phyloP scores from a whole-genome alignment of 768 basidiomycete genomes.

The Thelephora ganbajun region DNA sequence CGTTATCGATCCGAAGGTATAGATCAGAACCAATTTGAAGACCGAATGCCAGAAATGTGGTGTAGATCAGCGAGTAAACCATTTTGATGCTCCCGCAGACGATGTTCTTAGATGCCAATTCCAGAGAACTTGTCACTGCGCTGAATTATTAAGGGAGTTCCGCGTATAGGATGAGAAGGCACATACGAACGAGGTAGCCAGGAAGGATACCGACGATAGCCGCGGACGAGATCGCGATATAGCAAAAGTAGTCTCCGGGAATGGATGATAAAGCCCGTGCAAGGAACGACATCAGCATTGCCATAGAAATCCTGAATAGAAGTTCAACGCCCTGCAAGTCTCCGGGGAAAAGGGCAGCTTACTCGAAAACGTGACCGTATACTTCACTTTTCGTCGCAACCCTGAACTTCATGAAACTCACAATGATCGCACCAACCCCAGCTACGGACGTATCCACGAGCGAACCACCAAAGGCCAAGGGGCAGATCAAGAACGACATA shows the following conservation, averaged over 20 bases:
- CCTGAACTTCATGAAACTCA: constrained; percentile 58
- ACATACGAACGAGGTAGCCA: constrained; percentile 71
- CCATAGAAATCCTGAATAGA: constrained; percentile 57
- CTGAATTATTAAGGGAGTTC: constrained; percentile 5
- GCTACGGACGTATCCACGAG: constrained; percentile 80
- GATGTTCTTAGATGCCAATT: constrained; percentile 77
- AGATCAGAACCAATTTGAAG: constrained; percentile 76
- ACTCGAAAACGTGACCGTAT: constrained; percentile 92
- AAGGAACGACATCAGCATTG: constrained; percentile 66
- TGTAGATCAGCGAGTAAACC: constrained; percentile 83
- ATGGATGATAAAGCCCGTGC: constrained; percentile 78
- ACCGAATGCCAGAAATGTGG: constrained; percentile 73
- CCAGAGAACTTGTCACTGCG: constrained; percentile 67
- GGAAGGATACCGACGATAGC: constrained; percentile 82
- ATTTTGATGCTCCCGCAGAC: constrained; percentile 76
- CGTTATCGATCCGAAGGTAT: constrained; percentile 55
- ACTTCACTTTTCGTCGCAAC: constrained; percentile 65
- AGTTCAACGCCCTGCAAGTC: constrained; percentile 5
- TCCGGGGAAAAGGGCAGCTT: constrained; percentile 16
- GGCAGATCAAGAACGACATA: constrained; percentile 68
- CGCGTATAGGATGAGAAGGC: neutral
- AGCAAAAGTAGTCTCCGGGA: constrained; percentile 69
- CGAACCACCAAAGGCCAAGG: constrained; percentile 73
- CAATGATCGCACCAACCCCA: constrained; percentile 49
- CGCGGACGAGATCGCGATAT: constrained; percentile 80